Evolutionary conservation across 2,329 filamentous ascomycete species (phyloP).

Genomic region (Elsinoe fawcettii): DNA sequence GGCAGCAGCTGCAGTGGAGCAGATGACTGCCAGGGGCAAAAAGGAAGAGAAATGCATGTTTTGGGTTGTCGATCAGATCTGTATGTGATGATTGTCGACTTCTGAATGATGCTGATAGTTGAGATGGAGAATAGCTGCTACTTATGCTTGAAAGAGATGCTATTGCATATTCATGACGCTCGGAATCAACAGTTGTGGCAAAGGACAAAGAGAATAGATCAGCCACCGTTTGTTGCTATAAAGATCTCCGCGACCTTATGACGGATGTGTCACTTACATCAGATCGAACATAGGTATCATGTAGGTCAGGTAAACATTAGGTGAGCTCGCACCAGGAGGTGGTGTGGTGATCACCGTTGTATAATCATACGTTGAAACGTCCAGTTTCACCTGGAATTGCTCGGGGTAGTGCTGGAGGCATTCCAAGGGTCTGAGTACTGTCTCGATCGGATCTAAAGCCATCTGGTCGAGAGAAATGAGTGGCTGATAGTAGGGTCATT

Average conservation of each 20-base stretch:
- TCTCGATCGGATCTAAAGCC: neutral
- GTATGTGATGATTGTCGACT: neutral
- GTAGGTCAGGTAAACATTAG: neutral
- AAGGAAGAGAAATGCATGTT: neutral
- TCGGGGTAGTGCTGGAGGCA: neutral
- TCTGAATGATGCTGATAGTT: neutral
- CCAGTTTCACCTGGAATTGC: neutral
- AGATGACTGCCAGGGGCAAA: neutral
- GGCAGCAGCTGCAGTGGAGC: neutral
- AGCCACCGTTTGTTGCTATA: neutral
- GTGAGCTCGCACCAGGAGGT: neutral
- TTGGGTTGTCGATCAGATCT: neutral
- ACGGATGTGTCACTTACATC: neutral
- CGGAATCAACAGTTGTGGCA: neutral
- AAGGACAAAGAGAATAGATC: neutral
- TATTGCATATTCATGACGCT: neutral
- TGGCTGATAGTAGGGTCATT: neutral
- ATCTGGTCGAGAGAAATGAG: neutral
- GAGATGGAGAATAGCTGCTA: neutral
- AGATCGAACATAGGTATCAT: neutral
- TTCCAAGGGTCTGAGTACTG: neutral
- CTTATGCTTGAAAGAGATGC: neutral
- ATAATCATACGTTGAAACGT: neutral
- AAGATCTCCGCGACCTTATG: neutral
- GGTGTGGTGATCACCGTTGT: neutral